Percentiles rank a stretch among this genome's conserved stretches.
These are phyloP conservation scores for Fusarium incarnatum DNA, from an alignment of 2,329 filamentous ascomycete species.

Conservation along the genomic window DNA sequence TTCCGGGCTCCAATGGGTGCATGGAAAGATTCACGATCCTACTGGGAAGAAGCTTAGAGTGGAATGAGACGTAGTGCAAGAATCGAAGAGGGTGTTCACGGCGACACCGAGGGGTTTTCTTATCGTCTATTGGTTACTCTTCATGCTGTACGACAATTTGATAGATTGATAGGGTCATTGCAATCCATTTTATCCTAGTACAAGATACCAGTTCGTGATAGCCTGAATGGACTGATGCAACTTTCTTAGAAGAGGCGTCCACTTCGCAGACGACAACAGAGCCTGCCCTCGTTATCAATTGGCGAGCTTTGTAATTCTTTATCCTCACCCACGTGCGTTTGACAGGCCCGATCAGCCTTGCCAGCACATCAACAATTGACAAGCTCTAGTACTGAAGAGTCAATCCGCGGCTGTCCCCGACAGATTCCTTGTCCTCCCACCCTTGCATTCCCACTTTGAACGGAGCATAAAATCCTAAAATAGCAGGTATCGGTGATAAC, in stretches of 20 bases:
- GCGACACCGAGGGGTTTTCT: not conserved
- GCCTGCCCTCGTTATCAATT: not conserved
- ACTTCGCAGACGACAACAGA: not conserved
- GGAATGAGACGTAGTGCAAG: not conserved
- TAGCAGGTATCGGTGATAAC: not conserved
- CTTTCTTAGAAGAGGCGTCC: not conserved
- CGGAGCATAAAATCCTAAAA: not conserved
- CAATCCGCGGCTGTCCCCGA: not conserved
- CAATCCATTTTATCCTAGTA: not conserved
- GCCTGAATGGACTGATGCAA: not conserved
- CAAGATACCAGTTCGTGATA: not conserved
- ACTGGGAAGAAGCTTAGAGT: not conserved
- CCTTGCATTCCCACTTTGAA: not conserved
- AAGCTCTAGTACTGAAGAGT: not conserved
- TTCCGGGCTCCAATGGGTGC: conserved; percentile 2
- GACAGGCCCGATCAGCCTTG: not conserved
- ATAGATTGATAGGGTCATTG: not conserved
- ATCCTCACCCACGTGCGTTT: not conserved
- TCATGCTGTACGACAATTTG: not conserved
- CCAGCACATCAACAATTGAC: not conserved
- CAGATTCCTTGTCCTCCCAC: not conserved
- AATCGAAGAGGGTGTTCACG: not conserved
- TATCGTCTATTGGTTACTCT: not conserved
- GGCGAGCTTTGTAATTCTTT: not conserved
- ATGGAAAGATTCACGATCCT: not conserved